Evolutionary conservation across 1,284 basidiomycete species (phyloP), one percentile per base, ranked within the genome.

Genomic region (Pisolithus thermaeus): DNA sequence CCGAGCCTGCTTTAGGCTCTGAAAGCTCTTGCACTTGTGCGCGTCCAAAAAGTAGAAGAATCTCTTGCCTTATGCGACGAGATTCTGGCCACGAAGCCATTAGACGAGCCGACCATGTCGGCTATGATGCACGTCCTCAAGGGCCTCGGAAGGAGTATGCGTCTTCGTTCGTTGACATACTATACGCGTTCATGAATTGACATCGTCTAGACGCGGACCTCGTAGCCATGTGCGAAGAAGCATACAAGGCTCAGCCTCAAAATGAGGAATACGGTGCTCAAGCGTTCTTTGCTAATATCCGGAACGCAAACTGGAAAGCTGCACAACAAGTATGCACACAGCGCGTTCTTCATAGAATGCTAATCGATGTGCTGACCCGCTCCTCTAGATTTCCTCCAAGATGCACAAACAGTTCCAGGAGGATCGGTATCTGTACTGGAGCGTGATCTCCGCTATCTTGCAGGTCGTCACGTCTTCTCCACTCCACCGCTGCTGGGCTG

Each of bases 351-450:
- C 8, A 3, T n/a, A 16, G 9, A 27, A 11, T 23, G 8, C 20
- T 43, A 16, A 43, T 43, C 18, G 23, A 46, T 30, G 35, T 46
- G 18, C 40, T 27, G 39, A 43, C 38, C 32, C 43, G 32, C 35
- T 50, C 42, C 6, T 46, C 44, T 57, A 87, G 84, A 74, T 84
- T 55, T 81, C 87, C n/a, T 84, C 83, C 7, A 82, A 80, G 61
- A 81, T 91, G 80, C 76, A 83, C 70, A 89, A 86, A 60, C 80
- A 83, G 56, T 90, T 90, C 63, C 79, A 84, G 52, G 81, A 87
- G 27, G 86, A 90, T 50, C 77, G 84, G 44, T 92, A 89, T 66
- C 70, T 91, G 40, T 93, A 88, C 67, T 94, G 90, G 90, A 86
- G 79, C 56, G 79, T 90, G 27, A 84, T 90, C 60, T 80, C 86